phyloP scores from a whole-genome alignment of 192 early-diverging fungal species.

The Allomyces macrogynus region DNA sequence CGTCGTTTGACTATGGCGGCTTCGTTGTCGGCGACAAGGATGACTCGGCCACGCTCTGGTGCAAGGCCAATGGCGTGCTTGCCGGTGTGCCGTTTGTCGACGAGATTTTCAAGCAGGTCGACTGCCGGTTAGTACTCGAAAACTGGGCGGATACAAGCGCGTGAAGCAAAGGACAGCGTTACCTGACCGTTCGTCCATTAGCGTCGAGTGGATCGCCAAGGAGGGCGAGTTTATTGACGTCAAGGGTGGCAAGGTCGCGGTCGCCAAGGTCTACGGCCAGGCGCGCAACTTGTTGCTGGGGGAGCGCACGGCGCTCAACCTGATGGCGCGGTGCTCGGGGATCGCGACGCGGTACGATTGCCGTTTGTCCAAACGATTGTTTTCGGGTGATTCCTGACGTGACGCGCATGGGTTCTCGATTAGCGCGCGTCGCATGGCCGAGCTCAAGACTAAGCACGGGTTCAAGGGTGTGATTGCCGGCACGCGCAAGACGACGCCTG shows the following conservation, averaged over 20 bases:
- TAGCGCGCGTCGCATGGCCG: constrained; percentile 30
- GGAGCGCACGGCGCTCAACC: constrained; percentile 85
- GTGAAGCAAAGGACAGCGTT: not conserved
- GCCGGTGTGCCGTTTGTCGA: constrained; percentile 91
- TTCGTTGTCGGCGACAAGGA: constrained; percentile 80
- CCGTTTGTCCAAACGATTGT: not conserved
- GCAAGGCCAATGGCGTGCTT: constrained; percentile 72
- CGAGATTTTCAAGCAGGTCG: constrained; percentile 78
- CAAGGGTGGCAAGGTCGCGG: constrained; percentile 19
- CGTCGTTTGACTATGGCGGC: constrained; percentile 94
- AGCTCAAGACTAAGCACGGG: constrained; percentile 41
- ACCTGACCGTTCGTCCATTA: constrained; percentile 9
- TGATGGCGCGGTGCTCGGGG: constrained; percentile 80
- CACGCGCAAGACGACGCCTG: constrained; percentile 93
- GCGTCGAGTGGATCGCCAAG: constrained; percentile 62
- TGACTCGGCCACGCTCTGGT: constrained; percentile 62
- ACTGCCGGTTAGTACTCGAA: constrained; percentile 44
- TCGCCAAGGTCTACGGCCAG: constrained; percentile 64
- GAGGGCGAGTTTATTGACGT: constrained; percentile 70
- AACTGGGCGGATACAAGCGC: no score
- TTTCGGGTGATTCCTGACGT: not conserved
- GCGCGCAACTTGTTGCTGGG: constrained; percentile 72
- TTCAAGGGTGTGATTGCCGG: constrained; percentile 81
- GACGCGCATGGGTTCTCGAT: constrained; percentile 4
- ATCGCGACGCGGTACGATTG: constrained; percentile 55